Evolutionary conservation across 352 stramenopile genomes (phyloP), one percentile per base, ranked within the genome.

Genomic region (Phytopythium oedochilum): DNA sequence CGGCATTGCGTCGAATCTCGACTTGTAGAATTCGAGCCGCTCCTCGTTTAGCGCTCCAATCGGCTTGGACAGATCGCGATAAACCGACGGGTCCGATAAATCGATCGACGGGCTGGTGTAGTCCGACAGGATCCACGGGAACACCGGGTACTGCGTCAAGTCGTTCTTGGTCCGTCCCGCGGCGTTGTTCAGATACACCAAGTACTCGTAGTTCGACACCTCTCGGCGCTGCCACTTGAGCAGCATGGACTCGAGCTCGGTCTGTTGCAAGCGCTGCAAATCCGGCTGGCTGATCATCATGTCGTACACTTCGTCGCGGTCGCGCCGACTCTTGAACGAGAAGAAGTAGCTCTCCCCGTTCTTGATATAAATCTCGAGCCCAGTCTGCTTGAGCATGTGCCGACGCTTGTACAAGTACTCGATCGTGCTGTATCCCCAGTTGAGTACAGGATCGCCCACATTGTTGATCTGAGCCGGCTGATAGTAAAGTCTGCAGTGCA

Each of bases 81-180:
- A 98, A 6, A 79, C 88, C 11, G 67, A 59, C 20, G 75, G 56
- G 61, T 97, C 62, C 5, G 54, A 73, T 29, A 98, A 66, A 66
- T 98, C 74, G 2, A 98, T 62, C 18, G 77, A 78, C 5, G 44
- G 20, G 25, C 71, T 88, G 17, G 61, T 81, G 64, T 98, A 98
- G 66, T 98, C 84, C 44, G 70, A 40, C 8, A 99, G 54, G n/a
- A 99, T 75, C 96, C 96, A 99, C 31, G 96, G 96, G 64, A 99
- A 98, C n/a, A 99, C 87, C 2, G 94, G 95, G 63, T 98, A 99
- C 53, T 98, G 93, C 17, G 80, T 94, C 55, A 97, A 45, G 50
- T 97, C 89, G 55, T 96, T 96, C 29, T 73, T 66, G 23, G 77
- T 92, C 22, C 89, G 70, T 0, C 85, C 87, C 7, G 86, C 82